These are phyloP conservation scores for Chlorociboria aeruginascens DNA, from an alignment of 495 filamentous ascomycete genomes.

Conservation along the genomic window DNA sequence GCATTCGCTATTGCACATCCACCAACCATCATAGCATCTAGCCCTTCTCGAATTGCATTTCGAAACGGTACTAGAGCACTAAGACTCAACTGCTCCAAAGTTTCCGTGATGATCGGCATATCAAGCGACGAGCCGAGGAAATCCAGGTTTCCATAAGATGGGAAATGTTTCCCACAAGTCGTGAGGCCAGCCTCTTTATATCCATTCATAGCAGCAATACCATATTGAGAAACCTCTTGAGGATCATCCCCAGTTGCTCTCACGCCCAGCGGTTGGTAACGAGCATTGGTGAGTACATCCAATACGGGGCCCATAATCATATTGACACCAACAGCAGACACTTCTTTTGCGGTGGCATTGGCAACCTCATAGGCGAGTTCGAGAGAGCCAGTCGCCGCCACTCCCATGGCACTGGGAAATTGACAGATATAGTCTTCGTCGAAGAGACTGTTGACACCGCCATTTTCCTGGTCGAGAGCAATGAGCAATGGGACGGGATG, in stretches of 20 bases:
- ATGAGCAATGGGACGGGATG: constrained; percentile 78
- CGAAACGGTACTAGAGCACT: constrained; percentile 78
- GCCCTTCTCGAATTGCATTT: constrained; percentile 67
- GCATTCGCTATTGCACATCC: constrained; percentile 79
- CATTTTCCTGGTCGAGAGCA: constrained; percentile 87
- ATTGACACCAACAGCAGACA: constrained; percentile 79
- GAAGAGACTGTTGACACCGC: constrained; percentile 85
- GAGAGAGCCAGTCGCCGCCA: constrained; percentile 71
- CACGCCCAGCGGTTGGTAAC: constrained; percentile 77
- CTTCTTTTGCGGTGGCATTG: constrained; percentile 75
- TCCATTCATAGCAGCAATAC: constrained; percentile 76
- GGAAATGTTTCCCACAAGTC: constrained; percentile 87
- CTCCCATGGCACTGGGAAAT: constrained; percentile 84
- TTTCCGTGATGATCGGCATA: constrained; percentile 86
- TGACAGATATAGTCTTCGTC: constrained; percentile 86
- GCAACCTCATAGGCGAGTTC: constrained; percentile 70
- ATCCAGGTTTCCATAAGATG: constrained; percentile 85
- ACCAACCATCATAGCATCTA: constrained; percentile 89
- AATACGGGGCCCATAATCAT: constrained; percentile 81
- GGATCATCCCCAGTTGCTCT: constrained; percentile 77
- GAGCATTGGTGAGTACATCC: constrained; percentile 81
- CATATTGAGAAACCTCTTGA: constrained; percentile 79
- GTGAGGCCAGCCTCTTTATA: constrained; percentile 76
- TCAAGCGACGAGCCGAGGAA: constrained; percentile 77
- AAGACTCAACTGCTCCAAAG: constrained; percentile 72